These are phyloP conservation scores for Carex scoparia DNA, from an alignment of 176 grass and related monocot genomes.

Conservation along the genomic window DNA sequence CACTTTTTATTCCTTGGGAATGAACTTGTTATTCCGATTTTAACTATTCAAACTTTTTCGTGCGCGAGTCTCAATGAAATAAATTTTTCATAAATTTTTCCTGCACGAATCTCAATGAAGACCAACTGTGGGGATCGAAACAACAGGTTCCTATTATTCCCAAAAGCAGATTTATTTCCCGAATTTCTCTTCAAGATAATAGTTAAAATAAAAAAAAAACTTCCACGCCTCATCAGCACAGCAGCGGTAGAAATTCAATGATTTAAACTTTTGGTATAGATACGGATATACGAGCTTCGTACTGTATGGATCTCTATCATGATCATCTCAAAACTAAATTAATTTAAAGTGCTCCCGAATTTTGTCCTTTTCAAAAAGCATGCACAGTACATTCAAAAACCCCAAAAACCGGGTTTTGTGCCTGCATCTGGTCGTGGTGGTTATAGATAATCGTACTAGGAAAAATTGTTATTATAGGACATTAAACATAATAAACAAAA, in stretches of 20 bases:
- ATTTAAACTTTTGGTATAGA: not conserved
- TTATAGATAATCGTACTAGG: not conserved
- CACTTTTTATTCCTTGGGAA: too few species aligned
- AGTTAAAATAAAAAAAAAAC: not conserved
- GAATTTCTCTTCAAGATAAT: not conserved
- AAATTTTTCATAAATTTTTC: too few species aligned
- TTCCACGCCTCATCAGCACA: not conserved
- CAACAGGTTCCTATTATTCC: too few species aligned
- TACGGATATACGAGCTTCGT: not conserved
- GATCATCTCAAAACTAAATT: not conserved
- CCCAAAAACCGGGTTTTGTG: not conserved
- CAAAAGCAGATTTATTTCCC: too few species aligned
- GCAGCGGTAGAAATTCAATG: not conserved
- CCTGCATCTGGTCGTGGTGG: not conserved
- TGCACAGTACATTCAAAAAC: not conserved
- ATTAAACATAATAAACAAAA: slow-evolving; percentile 6
- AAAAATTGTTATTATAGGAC: not conserved
- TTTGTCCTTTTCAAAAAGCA: not conserved
- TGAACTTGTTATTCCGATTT: too few species aligned
- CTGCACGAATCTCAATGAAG: too few species aligned
- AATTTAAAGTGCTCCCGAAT: not conserved
- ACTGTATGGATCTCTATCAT: not conserved
- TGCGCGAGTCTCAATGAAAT: too few species aligned
- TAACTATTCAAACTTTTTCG: too few species aligned
- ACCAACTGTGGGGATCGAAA: too few species aligned